phyloP scores from a whole-genome alignment of 331 rosid species.

The Pyrus hybrid region DNA sequence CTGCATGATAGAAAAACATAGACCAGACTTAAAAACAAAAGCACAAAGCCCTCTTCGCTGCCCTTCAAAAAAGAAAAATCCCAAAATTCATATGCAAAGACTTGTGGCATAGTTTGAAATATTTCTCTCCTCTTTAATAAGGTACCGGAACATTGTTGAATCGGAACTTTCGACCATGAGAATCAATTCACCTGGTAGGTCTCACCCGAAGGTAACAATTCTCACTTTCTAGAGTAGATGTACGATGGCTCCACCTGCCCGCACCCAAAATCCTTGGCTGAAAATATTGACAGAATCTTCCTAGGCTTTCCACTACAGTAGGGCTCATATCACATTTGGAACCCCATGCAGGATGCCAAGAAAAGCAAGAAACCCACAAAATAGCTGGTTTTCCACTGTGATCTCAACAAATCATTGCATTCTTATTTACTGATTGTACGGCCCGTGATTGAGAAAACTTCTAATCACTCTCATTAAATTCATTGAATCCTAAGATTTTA shows the following conservation, averaged over 20 bases:
- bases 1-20: not conserved
- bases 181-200: not conserved
- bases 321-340: not conserved
- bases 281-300: not conserved
- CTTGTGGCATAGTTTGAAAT: not conserved
- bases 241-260: not conserved
- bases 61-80: too few species aligned
- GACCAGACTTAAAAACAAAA: not conserved
- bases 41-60: not conserved
- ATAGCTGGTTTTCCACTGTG: not conserved
- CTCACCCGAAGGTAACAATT: not conserved
- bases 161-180: not conserved
- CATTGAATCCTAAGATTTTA: not conserved
- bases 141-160: not conserved
- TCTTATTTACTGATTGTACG: not conserved
- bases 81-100: not conserved
- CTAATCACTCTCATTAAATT: not conserved
- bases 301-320: slow-evolving; percentile 3
- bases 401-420: not conserved
- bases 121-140: not conserved
- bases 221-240: not conserved
- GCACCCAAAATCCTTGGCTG: not conserved
- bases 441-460: too few species aligned
- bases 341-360: not conserved
- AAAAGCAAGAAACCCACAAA: not conserved